These are phyloP conservation scores for Neonectria magnoliae DNA, from an alignment of 2,329 filamentous ascomycete species.

Conservation along the genomic window DNA sequence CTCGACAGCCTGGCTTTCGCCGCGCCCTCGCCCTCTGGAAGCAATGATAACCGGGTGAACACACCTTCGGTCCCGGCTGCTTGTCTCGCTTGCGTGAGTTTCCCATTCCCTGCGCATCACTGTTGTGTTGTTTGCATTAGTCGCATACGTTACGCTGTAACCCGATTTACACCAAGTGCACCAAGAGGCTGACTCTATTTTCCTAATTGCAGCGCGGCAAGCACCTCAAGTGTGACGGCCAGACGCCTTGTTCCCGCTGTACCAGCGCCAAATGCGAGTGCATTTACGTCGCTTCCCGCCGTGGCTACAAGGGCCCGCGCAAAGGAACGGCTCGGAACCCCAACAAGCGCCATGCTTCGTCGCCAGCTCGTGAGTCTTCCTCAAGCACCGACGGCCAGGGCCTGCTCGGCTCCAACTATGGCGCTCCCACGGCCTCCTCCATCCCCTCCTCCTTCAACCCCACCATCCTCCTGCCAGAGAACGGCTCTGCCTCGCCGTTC, in stretches of 20 bases:
- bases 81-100: slow-evolving; percentile 65
- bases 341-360: slow-evolving; percentile 62
- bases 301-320: slow-evolving; percentile 74
- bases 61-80: slow-evolving; percentile 58
- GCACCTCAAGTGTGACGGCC: slow-evolving; percentile 81
- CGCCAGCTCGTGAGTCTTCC: slow-evolving; percentile 41
- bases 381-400: slow-evolving; percentile 49
- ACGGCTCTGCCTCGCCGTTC: slow-evolving; percentile 36
- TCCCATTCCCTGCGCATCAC: slow-evolving; percentile 1
- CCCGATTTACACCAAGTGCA: not conserved
- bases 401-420: slow-evolving; percentile 52
- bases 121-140: not conserved
- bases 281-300: slow-evolving; percentile 77
- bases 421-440: slow-evolving; percentile 23
- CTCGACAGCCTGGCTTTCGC: slow-evolving; percentile 28
- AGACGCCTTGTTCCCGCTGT: slow-evolving; percentile 76
- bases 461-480: slow-evolving; percentile 21
- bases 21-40: slow-evolving; percentile 33
- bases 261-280: slow-evolving; percentile 67
- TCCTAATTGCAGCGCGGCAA: slow-evolving; percentile 60
- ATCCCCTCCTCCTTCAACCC: slow-evolving; percentile 26
- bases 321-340: slow-evolving; percentile 54
- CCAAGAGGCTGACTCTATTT: slow-evolving; percentile 18
- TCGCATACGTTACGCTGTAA: not conserved
- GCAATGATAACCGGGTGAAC: slow-evolving; percentile 40